Base-by-base conservation (phyloP, 805 yeast genomes). In the Kuraishia hungarica region DNA sequence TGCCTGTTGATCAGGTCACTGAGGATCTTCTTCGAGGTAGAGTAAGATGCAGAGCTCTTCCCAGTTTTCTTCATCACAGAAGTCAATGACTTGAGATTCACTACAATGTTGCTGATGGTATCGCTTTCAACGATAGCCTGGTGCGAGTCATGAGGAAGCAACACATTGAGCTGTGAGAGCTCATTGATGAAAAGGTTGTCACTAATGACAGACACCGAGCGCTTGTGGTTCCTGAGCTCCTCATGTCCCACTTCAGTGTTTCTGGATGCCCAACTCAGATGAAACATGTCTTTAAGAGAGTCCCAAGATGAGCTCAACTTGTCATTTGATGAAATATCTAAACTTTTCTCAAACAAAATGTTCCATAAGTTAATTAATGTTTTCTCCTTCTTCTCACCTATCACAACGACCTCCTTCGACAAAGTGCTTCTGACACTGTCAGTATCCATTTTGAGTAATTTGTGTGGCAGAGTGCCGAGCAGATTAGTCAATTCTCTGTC, bases 161-260 rank as follows among this genome's bases (percentile, higher is more conserved):
- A 67, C 58, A 71, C 77, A 21, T 74, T 70, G 59, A 79, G 66
- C 62, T 80, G 83, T 48, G 77, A 67, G 55, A 80, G 60, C 61
- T 80, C 84, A 55, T 68, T 73, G 56, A 78, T 75, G 65, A 74
- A 80, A n/a, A 67, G 60, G 58, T 74, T 72, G 60, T 79, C 82
- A 61, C 71, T 74, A 55, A 78, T 72, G 48, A 69, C 62, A 51
- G 65, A 51, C 56, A 70, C 54, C 5, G 64, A 64, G 59, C 68
- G 62, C 61, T 56, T 63, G 53, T 55, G 59, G 39, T 61, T 28
- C 15, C 48, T 52, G 2, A 54, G 46, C 19, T 51, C 51, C 22
- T 55, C 49, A 3, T 60, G 58, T 19, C 23, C 43, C 19, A 46
- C 54, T 6, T 53, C 39, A 4, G 43, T 24, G 23, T 58, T 53